Percentiles rank a stretch among this genome's conserved stretches.
Evolutionary conservation across 2,329 filamentous ascomycete species (phyloP).

Genomic region (Xylariaceae sp.): DNA sequence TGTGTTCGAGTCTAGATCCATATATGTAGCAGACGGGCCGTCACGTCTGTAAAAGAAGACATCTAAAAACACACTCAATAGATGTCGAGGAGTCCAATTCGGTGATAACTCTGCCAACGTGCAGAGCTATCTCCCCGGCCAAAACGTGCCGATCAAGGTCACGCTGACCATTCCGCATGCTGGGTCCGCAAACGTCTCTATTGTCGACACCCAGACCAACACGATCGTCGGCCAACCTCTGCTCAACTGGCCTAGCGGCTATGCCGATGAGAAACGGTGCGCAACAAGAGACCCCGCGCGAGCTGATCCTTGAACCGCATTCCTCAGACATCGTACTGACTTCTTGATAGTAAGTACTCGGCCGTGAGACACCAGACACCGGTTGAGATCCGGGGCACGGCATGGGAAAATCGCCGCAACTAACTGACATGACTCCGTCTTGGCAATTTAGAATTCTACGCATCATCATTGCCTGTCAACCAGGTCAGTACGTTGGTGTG

Average conservation of each 20-base stretch:
- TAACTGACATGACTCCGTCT: too few relatives aligned
- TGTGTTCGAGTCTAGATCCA: too few relatives aligned
- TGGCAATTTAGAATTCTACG: slow-evolving; percentile 20
- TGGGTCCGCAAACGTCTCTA: slow-evolving; percentile 45
- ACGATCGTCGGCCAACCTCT: slow-evolving; percentile 34
- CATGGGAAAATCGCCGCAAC: too few relatives aligned
- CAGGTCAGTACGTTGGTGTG: neutral
- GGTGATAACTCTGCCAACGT: slow-evolving; percentile 37
- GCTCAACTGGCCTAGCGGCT: slow-evolving; percentile 24
- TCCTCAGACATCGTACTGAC: too few relatives aligned
- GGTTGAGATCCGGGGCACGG: too few relatives aligned
- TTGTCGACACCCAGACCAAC: slow-evolving; percentile 43
- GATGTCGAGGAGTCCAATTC: slow-evolving; percentile 36
- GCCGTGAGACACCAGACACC: too few relatives aligned
- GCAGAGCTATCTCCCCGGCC: slow-evolving; percentile 37
- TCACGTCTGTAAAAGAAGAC: too few relatives aligned
- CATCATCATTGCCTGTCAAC: slow-evolving; percentile 22
- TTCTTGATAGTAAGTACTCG: too few relatives aligned
- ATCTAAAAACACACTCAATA: too few relatives aligned
- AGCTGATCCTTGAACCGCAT: too few relatives aligned
- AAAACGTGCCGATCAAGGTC: slow-evolving; percentile 39
- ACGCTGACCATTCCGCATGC: slow-evolving; percentile 44
- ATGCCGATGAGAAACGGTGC: slow-evolving; percentile 24
- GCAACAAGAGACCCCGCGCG: too few relatives aligned
- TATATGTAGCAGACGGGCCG: too few relatives aligned